Evolutionary conservation across 129 eudicot genomes (phyloP).

Genomic region (Cynara cardunculus): DNA sequence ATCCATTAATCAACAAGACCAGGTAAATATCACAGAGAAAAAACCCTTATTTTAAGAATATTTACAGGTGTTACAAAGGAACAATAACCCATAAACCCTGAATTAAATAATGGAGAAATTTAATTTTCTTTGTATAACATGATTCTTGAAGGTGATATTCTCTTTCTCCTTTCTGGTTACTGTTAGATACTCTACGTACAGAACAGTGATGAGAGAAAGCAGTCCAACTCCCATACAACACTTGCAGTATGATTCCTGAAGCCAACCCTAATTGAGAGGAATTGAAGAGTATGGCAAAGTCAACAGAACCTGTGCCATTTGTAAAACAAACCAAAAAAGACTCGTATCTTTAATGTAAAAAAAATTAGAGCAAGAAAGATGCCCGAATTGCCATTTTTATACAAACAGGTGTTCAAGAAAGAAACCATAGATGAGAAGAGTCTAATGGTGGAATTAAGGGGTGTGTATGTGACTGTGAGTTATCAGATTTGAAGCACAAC

Average conservation of each 20-base stretch:
- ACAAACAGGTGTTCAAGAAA: background rate
- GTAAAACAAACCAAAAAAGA: conserved; percentile 12
- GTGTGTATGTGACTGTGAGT: background rate
- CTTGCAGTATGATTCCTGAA: no score
- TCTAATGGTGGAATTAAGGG: background rate
- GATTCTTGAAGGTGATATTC: conserved; percentile 73
- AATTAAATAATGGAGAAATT: background rate
- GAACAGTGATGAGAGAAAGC: conserved; percentile 72
- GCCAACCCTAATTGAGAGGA: conserved; percentile 51
- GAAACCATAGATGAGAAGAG: background rate
- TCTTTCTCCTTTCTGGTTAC: conserved; percentile 57
- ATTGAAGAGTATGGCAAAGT: conserved; percentile 82
- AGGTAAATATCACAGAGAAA: background rate
- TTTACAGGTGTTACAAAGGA: no score
- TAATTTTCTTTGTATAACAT: conserved; percentile 55
- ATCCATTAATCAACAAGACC: no score
- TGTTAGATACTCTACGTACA: conserved; percentile 69
- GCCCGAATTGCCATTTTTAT: background rate
- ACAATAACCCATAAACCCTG: background rate
- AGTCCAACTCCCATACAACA: conserved; percentile 69
- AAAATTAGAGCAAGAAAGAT: background rate
- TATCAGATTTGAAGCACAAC: conserved; percentile 71
- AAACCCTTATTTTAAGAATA: background rate
- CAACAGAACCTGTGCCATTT: conserved; percentile 79
- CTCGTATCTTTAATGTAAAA: conserved; percentile 14